A percentile compares a stretch with the other conserved stretches of the same genome.
Evolutionary conservation across 176 grass and related monocot species (phyloP).

Genomic region (Zoysia japonica): DNA sequence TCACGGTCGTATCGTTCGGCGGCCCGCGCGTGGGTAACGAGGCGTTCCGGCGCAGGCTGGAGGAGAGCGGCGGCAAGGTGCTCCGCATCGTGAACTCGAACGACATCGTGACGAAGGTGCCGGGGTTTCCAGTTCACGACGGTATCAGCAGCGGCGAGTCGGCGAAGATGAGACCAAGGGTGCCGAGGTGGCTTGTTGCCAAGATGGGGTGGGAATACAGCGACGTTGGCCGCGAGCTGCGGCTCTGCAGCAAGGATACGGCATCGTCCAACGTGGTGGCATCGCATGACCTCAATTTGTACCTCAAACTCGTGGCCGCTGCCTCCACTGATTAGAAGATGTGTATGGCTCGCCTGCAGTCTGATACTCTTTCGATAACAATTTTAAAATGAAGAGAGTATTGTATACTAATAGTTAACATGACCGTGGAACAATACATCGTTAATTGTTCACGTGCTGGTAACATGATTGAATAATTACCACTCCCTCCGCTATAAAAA

Average conservation of each 20-base stretch:
- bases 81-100: slow-evolving; percentile 51
- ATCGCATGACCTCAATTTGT: slow-evolving; percentile 52
- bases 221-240: slow-evolving; percentile 59
- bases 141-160: neutral
- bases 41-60: slow-evolving; percentile 44
- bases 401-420: too few species aligned
- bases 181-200: slow-evolving; percentile 42
- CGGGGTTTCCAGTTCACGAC: slow-evolving; percentile 37
- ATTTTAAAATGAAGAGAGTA: too few species aligned
- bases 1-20: slow-evolving; percentile 55
- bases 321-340: slow-evolving; percentile 24
- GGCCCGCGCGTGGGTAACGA: slow-evolving; percentile 57
- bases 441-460: too few species aligned
- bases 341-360: too few species aligned
- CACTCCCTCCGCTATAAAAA: too few species aligned
- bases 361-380: too few species aligned
- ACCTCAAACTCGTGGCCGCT: slow-evolving; percentile 51
- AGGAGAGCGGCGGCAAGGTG: slow-evolving; percentile 51
- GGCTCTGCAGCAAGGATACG: slow-evolving; percentile 3
- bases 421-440: too few species aligned
- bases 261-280: slow-evolving; percentile 42
- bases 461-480: too few species aligned
- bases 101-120: slow-evolving; percentile 61
- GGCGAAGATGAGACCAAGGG: neutral
- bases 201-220: slow-evolving; percentile 60